Evolutionary conservation across 352 stramenopile genomes (phyloP).

Genomic region (Globisporangium viniferum): DNA sequence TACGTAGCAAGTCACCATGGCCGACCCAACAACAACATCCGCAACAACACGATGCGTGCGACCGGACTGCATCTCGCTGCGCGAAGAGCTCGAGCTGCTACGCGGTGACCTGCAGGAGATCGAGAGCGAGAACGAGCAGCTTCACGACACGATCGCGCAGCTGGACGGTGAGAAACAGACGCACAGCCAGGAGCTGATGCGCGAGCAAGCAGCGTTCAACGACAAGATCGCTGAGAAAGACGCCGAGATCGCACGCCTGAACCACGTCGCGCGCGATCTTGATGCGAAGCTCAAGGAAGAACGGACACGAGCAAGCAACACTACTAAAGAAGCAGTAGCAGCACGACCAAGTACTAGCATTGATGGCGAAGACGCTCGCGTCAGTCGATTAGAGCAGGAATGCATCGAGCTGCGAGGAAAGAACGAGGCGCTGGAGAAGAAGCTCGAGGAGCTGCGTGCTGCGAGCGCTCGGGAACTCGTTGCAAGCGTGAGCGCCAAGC

Average conservation of each 20-base stretch:
- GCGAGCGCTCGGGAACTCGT: not conserved
- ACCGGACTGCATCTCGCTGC: slow-evolving; percentile 59
- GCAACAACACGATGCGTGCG: slow-evolving; percentile 32
- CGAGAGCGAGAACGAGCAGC: slow-evolving; percentile 56
- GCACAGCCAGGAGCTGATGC: slow-evolving; percentile 9
- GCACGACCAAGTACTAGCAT: too few species aligned
- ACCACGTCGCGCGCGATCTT: slow-evolving; percentile 13
- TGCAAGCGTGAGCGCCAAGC: slow-evolving; percentile 31
- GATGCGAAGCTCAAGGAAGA: not conserved
- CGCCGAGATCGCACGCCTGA: slow-evolving; percentile 22
- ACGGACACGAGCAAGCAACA: not conserved
- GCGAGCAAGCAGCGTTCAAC: not conserved
- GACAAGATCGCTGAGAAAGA: slow-evolving; percentile 24
- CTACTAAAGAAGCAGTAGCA: not conserved
- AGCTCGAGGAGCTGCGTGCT: slow-evolving; percentile 34
- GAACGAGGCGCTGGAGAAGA: slow-evolving; percentile 36
- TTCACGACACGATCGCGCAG: slow-evolving; percentile 51
- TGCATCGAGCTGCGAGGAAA: slow-evolving; percentile 24
- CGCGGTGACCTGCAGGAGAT: slow-evolving; percentile 59
- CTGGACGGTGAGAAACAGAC: slow-evolving; percentile 29
- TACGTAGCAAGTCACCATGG: not conserved
- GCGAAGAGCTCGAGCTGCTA: slow-evolving; percentile 63
- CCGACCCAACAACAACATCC: not conserved
- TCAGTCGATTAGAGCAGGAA: slow-evolving; percentile 2
- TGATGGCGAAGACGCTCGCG: not conserved